These are phyloP conservation scores for Lactarius pseudohatsudake DNA, from an alignment of 768 basidiomycete species.

Conservation along the genomic window DNA sequence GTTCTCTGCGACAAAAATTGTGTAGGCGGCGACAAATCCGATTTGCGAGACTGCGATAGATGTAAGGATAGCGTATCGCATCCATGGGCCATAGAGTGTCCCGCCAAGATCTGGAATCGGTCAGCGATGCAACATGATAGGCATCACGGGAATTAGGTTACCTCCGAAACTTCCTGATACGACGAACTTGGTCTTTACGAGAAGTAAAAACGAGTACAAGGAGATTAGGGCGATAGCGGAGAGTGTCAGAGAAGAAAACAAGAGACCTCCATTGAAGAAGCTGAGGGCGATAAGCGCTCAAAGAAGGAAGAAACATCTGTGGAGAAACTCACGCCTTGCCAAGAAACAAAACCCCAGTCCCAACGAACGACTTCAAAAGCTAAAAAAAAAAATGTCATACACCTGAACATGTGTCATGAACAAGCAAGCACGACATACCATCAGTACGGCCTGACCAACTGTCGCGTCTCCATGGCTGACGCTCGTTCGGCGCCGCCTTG, in stretches of 20 bases:
- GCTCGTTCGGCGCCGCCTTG: constrained; percentile 54
- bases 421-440: constrained; percentile 53
- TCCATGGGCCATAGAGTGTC: constrained; percentile 84
- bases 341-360: constrained; percentile 93
- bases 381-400: neutral
- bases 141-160: constrained; percentile 33
- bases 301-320: neutral
- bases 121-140: neutral
- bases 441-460: constrained; percentile 86
- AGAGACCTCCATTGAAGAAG: constrained; percentile 92
- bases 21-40: constrained; percentile 88
- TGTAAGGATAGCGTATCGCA: constrained; percentile 84
- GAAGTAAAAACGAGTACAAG: constrained; percentile 88
- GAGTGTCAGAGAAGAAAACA: constrained; percentile 83
- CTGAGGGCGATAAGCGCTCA: constrained; percentile 39
- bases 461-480: constrained; percentile 83
- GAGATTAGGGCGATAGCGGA: constrained; percentile 82
- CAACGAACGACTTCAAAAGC: constrained; percentile 92
- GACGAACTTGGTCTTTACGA: constrained; percentile 83
- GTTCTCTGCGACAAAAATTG: constrained; percentile 94
- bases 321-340: constrained; percentile 76
- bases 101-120: constrained; percentile 81
- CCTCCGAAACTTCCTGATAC: constrained; percentile 94
- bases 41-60: constrained; percentile 90
- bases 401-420: constrained; percentile 2